Base-by-base conservation (phyloP, 1,284 basidiomycete species). In the Ustilago sp. region DNA sequence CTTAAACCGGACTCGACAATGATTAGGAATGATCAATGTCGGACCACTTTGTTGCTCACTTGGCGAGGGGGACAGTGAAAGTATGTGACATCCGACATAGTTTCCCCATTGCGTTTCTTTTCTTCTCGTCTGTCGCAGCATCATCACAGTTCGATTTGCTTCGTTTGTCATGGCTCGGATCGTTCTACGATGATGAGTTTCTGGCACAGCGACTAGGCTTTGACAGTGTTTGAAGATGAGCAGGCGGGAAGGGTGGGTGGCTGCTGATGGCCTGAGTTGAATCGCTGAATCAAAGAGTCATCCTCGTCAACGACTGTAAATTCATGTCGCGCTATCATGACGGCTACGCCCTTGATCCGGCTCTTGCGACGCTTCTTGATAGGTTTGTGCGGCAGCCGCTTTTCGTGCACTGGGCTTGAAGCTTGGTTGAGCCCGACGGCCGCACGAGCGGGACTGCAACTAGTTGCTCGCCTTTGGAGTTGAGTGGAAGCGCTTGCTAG, bases 271-370 rank as follows among this genome's bases (percentile, higher is more conserved):
- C 41, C 35, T 48, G 50, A 2, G 55, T 43, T 54, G 15, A 58
- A 19, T 19, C 60, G 67, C 15, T 53, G 57, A 8, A 67, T 36
- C 15, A 74, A 41, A 28, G 72, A 74, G 43, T 74, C 67, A 32
- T 74, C 72, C 41, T 74, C 72, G 41, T 74, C 72, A 8, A 74
- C 72, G 13, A 74, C 72, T 2, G 72, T 69, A 47, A 74, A 74
- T 28, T 57, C 45, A 43, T 74, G 63, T 31, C 72, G 38, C 5
- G 62, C 72, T 9, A 69, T 59, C 63, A 69, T 65, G 31, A 74
- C 60, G 12, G 72, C 67, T 4, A 74, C 67, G 53, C 72, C 67
- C 34, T 67, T 74, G 12, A 68, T 55, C 41, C 72, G 59, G 57
- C 63, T 74, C 57, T 63, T 74, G 54, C 72, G 62, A 28, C 63